Base-by-base conservation (phyloP, 179 eudicot genomes). In the Actinidia chinensis region DNA sequence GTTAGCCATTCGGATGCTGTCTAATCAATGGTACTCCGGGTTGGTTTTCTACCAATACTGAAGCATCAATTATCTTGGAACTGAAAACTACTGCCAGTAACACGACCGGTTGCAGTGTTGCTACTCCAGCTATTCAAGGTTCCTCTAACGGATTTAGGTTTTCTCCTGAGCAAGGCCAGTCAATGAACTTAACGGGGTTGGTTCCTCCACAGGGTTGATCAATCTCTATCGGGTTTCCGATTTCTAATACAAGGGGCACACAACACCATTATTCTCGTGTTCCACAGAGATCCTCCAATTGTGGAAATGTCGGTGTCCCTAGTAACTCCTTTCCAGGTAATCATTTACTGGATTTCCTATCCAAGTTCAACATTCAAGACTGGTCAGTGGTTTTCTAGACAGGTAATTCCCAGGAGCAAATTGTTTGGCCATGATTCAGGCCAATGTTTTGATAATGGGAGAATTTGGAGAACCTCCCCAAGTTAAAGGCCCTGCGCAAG, bases 191-290 rank as follows among this genome's bases (percentile, higher is more conserved):
- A 85, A 48, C 83, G 84, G n/a, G 89, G 89, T 88, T 68, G n/a
- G n/a, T 77, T 82, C 91, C 91, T 60, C 97, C 89, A 73, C 94
- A 90, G 85, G 80, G 76, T 84, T 86, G 93, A 59, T n/a, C 96
- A 92, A 63, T 91, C 99, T 79, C 82, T 91, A 12, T 92, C 81
- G 96, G 98, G 82, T 90, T 87, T 83, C 99, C 99, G 80, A 87
- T 92, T 69, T n/a, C n/a, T 43, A 77, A 80, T 77, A 80, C 92
- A 63, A 87, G 87, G 80, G 83, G 68, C 8, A n/a, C 72, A 14
- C 79, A 73, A 52, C 88, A n/a, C n/a, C n/a, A n/a, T n/a, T 65
- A 75, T 82, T 48, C 86, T 64, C 84, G 79, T 13, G 40, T 61
- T 51, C n/a, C n/a, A n/a, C n/a, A n/a, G n/a, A n/a, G n/a, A n/a